A percentile compares a stretch with the other conserved stretches of the same genome.
Evolutionary conservation across 108 stramenopile genomes (phyloP).

Genomic region (Cyclostephanos tholiformis): DNA sequence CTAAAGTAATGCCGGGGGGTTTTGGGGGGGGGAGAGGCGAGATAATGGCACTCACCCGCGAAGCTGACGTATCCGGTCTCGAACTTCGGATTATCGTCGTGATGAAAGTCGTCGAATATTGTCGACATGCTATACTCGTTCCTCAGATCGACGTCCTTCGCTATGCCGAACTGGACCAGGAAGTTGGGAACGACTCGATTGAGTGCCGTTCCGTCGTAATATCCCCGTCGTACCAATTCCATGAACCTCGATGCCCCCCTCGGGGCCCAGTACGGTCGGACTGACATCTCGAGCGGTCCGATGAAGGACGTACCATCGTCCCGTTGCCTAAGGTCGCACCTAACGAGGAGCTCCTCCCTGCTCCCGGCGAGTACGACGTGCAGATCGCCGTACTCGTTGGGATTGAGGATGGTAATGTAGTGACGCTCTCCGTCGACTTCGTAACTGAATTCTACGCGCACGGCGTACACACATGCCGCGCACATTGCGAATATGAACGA

Average conservation of each 20-base stretch:
- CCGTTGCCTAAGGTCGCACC: conserved; percentile 4
- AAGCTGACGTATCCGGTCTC: conserved; percentile 12
- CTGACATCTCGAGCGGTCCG: conserved; percentile 26
- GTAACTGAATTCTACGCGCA: neutral
- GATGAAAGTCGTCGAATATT: conserved; percentile 10
- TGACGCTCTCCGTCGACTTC: neutral
- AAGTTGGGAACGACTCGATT: conserved; percentile 76
- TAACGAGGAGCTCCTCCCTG: neutral
- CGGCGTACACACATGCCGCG: too few relatives aligned
- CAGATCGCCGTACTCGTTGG: neutral
- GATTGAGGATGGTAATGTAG: neutral
- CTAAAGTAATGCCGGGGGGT: too few relatives aligned
- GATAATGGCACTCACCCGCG: conserved; percentile 35
- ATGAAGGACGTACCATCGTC: neutral
- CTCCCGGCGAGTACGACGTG: too few relatives aligned
- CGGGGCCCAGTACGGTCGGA: conserved; percentile 46
- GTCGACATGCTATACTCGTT: conserved; percentile 16
- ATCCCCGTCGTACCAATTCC: conserved; percentile 36
- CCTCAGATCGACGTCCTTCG: conserved; percentile 20
- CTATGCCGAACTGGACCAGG: conserved; percentile 64
- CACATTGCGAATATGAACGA: too few relatives aligned
- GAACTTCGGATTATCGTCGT: conserved; percentile 24
- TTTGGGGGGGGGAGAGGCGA: too few relatives aligned
- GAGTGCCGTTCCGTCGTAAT: conserved; percentile 71
- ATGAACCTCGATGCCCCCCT: conserved; percentile 43